Evolutionary conservation across 78 protist species (phyloP).

Genomic region (Dictyostelium capitatum): DNA sequence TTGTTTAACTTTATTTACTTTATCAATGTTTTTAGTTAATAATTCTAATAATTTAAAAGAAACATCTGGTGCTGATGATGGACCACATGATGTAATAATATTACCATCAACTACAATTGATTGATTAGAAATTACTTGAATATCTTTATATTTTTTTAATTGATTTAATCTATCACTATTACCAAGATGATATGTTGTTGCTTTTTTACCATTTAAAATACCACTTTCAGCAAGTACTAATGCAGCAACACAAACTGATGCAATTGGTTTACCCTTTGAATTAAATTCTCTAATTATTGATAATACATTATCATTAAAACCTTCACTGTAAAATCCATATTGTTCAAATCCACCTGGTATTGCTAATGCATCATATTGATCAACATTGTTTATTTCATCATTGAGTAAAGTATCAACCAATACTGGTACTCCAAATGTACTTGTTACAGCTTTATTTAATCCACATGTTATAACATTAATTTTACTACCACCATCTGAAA

Average conservation of each 20-base stretch:
- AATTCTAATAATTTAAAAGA: neutral
- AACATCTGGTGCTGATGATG: neutral
- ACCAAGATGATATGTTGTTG: neutral
- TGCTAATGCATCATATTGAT: constrained; percentile 4
- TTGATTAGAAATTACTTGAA: neutral
- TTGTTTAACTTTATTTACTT: no score
- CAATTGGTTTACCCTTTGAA: neutral
- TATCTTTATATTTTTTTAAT: neutral
- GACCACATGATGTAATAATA: neutral
- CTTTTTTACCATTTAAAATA: neutral
- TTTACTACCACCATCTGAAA: neutral
- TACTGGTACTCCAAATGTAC: neutral
- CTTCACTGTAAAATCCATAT: neutral
- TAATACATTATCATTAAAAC: neutral
- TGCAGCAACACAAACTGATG: neutral
- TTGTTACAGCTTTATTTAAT: neutral
- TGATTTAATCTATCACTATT: neutral
- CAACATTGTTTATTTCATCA: neutral
- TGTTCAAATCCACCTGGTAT: constrained; percentile 3
- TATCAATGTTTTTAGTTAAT: neutral
- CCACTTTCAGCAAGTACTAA: constrained; percentile 3
- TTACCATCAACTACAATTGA: neutral
- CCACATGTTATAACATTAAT: constrained; percentile 4
- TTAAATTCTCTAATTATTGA: neutral
- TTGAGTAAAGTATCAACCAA: neutral